These are phyloP conservation scores for Hygrophorus pudorinus DNA, from an alignment of 768 basidiomycete species.

Conservation along the genomic window DNA sequence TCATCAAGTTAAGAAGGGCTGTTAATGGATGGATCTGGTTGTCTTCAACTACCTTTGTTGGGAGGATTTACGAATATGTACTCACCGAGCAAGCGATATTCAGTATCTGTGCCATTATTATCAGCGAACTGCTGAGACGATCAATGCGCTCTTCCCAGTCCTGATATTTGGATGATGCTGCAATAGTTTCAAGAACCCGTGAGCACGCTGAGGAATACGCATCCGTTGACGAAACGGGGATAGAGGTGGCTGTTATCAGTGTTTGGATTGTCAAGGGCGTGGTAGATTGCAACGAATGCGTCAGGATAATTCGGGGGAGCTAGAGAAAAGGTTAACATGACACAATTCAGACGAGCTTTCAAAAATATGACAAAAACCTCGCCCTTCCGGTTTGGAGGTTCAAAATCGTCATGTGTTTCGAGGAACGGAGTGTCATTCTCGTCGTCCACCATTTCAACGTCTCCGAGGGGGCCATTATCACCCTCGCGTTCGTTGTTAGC, in stretches of 20 bases:
- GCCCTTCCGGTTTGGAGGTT: slow-evolving; percentile 40
- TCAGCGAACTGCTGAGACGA: slow-evolving; percentile 23
- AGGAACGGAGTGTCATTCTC: slow-evolving; percentile 7
- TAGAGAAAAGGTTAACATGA: slow-evolving; percentile 17
- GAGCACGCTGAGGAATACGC: slow-evolving; percentile 34
- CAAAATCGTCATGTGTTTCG: slow-evolving; percentile 25
- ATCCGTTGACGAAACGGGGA: slow-evolving; percentile 15
- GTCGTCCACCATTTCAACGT: slow-evolving; percentile 26
- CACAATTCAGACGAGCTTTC: slow-evolving; percentile 1
- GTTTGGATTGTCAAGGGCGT: slow-evolving; percentile 40
- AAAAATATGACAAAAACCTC: slow-evolving; percentile 33
- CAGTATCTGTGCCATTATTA: slow-evolving; percentile 30
- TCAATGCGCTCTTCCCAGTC: slow-evolving; percentile 24
- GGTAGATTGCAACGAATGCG: slow-evolving; percentile 34
- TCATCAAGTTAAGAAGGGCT: slow-evolving; percentile 44
- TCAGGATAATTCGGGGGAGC: slow-evolving; percentile 54
- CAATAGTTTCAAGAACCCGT: slow-evolving; percentile 35
- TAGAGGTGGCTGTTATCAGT: slow-evolving; percentile 30
- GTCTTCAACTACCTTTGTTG: slow-evolving; percentile 10
- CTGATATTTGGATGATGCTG: slow-evolving; percentile 21
- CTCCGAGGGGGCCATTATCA: slow-evolving; percentile 19
- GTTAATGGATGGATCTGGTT: slow-evolving; percentile 35
- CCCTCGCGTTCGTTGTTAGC: neutral
- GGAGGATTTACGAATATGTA: slow-evolving; percentile 3
- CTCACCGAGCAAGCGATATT: slow-evolving; percentile 31